Evolutionary conservation across 164 flowering plant species (phyloP), one percentile per base, ranked within the genome.

Genomic region (Chloranthus sessilifolius): DNA sequence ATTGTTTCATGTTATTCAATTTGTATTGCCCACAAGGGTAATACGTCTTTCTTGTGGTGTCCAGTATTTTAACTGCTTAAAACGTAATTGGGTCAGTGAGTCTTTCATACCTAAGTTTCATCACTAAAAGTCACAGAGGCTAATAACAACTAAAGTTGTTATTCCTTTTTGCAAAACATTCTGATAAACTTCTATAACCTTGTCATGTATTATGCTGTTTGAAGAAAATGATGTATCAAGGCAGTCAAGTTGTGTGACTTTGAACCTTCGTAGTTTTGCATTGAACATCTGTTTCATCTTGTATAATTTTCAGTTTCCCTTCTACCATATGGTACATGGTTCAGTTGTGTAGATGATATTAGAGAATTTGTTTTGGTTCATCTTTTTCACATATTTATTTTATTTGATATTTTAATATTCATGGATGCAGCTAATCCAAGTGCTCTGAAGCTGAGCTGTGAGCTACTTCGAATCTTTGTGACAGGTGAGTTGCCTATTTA

Each of bases 381-480:
- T 55, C 15, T 56, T 5, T 12, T 11, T 29, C 2, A 28, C 29
- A 43, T 47, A 45, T 35, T 0, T 19, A 20, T 55, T 15, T n/a
- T n/a, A n/a, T n/a, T n/a, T n/a, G n/a, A n/a, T n/a, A n/a, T n/a
- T n/a, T n/a, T n/a, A n/a, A n/a, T n/a, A n/a, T n/a, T n/a, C 24
- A 5, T 45, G 46, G 14, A 46, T 70, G 72, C 85, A 92, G 95
- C 91, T 30, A 83, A 88, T 71, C 68, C 82, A 48, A 83, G 80
- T 76, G 85, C 94, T 1, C 60, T 92, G 29, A 88, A 82, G 74
- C 65, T 81, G 56, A 84, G 88, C 63, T 80, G 75, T 58, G 95
- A 88, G 60, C 88, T 83, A 51, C 80, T 92, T 24, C 76, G 81
- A 23, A 5, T 68, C 29, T 92, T 86, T 63, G 62, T 92, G 52